These are phyloP conservation scores for Murraya koenigii DNA, from an alignment of 345 rosid species.

Conservation along the genomic window DNA sequence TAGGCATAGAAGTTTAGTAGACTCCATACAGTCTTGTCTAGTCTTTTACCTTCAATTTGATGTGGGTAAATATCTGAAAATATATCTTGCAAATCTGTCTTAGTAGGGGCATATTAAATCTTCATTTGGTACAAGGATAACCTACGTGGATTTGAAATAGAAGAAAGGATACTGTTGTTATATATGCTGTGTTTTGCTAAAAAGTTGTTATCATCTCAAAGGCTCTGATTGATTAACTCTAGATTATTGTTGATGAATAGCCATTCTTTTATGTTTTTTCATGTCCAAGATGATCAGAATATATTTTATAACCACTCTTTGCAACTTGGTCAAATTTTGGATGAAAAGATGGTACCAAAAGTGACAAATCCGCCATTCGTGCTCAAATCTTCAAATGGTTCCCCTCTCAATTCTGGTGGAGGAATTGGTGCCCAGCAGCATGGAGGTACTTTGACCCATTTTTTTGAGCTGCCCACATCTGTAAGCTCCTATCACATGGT, in stretches of 20 bases:
- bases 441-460: constrained; percentile 74
- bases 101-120: constrained; percentile 7
- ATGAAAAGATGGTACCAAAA: constrained; percentile 47
- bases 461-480: constrained; percentile 65
- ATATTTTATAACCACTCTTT: background rate
- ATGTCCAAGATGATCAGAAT: background rate
- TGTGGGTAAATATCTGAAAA: constrained; percentile 57
- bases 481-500: constrained; percentile 57
- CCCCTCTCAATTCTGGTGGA: constrained; percentile 83
- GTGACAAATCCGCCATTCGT: constrained; percentile 85
- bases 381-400: constrained; percentile 68
- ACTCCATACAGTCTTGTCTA: constrained; percentile 81
- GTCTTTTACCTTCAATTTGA: constrained; percentile 62
- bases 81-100: constrained; percentile 1
- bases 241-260: background rate
- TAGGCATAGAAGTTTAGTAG: constrained; percentile 75
- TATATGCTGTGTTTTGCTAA: background rate
- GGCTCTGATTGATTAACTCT: background rate
- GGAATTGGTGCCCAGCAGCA: constrained; percentile 91
- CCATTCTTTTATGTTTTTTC: background rate
- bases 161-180: background rate
- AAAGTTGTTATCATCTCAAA: background rate
- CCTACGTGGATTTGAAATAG: background rate
- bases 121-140: background rate
- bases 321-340: constrained; percentile 5